Evolutionary conservation across 768 basidiomycete species (phyloP), one percentile per base, ranked within the genome.

Genomic region (Clitopilus passeckerianus): DNA sequence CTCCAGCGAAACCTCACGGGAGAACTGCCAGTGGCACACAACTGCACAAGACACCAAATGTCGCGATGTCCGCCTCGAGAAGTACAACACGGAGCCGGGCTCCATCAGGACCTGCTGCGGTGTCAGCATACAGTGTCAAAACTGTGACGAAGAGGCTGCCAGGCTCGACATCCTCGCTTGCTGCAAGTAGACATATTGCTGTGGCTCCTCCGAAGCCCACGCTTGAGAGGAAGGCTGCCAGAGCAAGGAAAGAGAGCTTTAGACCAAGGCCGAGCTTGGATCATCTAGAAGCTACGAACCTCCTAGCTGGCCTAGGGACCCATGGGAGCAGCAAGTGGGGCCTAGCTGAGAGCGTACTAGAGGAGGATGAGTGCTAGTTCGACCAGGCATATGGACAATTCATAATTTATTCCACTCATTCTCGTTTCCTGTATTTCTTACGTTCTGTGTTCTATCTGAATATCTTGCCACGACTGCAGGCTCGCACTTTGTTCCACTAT

Each of bases 261-360:
- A 90, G 84, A 68, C 92, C 92, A 9, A 78, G 92, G 34, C 83
- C 90, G 44, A 93, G 91, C 65, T 71, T 85, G 18, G 91, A 92
- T 63, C 76, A 50, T 22, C 46, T 50, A 9, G 46, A 63, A 52
- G 24, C 46, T 3, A 50, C 46, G 16, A 50, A 50, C n/a, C 46
- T 50, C 46, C 46, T 50, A 23, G 46, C 46, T 18, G 46, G 46
- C 3, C 46, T 50, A 50, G 46, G 46, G 18, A 50, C 46, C 20
- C 46, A 50, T 50, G n/a, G n/a, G 18, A 50, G 46, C 46, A 50
- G 46, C 46, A 50, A 50, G 46, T 50, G 46, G 46, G 46, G 22
- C 2, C 46, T 50, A 7, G 46, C 46, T 50, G 46, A 50, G 46
- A 50, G 46, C 18, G 54, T 34, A 24, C 5, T 75, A 76, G 58